Base-by-base conservation (phyloP, 192 early-diverging fungal genomes). In the Tieghemiomyces parasiticus region DNA sequence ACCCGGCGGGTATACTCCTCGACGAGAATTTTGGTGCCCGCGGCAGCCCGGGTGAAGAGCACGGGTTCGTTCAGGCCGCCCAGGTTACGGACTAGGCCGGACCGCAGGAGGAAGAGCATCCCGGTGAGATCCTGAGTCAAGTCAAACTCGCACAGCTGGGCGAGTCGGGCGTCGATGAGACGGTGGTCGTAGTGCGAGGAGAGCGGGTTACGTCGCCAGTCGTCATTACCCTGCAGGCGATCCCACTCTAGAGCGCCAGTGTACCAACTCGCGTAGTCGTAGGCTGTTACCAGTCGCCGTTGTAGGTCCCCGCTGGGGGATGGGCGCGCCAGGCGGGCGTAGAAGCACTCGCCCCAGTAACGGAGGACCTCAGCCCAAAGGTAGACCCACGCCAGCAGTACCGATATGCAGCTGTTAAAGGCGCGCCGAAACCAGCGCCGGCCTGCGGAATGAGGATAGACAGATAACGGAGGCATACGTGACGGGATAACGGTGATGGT, bases 1-100 rank as follows among this genome's bases (percentile, higher is more conserved):
- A 87, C 79, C 60, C 87, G 81, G 24, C 78, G 67, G 63, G 85
- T 82, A 59, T 91, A 91, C 28, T 84, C 81, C 65, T 89, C 79
- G 63, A 91, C 88, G 45, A 86, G 63, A 30, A 72, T 60, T 60
- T 91, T 91, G 13, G 88, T 88, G 1, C 79, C 86, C 26, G 77
- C 44, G 44, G 76, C 79, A 2, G 77, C 80, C 35, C 71, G 67
- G 24, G 67, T 59, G 58, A 80, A 89, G 29, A 88, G 60, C 31
- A 75, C 70, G 28, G 69, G 68, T 58, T 88, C 84, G 51, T 71
- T 72, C 31, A 91, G 73, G 26, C 84, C 86, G 25, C 85, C 86
- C 44, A 87, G 66, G 61, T 89, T 91, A 29, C 88, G 63, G 20
- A 91, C 64, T 1, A 91, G 61, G 9, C 85, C 82, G 20, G 77